A percentile compares a stretch with the other conserved stretches of the same genome.
Evolutionary conservation across 768 basidiomycete species (phyloP).

Genomic region (Pleurotus pulmonarius): DNA sequence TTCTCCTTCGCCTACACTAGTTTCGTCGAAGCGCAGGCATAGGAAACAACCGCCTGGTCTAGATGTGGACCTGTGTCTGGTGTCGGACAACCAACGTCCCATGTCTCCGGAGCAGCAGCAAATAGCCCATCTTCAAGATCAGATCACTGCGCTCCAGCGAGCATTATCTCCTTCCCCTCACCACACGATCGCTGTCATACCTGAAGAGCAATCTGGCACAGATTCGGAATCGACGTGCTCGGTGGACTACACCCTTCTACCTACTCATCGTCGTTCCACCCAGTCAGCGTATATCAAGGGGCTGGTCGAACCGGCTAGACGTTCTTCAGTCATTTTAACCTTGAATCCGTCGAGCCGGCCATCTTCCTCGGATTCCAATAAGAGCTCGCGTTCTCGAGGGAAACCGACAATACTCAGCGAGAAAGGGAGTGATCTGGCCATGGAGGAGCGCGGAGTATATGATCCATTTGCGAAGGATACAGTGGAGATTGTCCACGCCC

Average conservation of each 20-base stretch:
- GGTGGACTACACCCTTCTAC: background rate
- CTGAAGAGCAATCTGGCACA: background rate
- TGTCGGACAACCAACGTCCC: background rate
- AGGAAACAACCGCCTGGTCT: background rate
- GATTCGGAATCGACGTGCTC: background rate
- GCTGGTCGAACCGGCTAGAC: background rate
- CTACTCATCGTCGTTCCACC: background rate
- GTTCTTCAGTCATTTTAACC: background rate
- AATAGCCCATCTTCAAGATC: constrained; percentile 5
- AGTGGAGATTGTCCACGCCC: constrained; percentile 4
- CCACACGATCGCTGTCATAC: background rate
- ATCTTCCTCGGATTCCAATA: background rate
- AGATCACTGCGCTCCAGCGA: constrained; percentile 4
- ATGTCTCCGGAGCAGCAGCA: background rate
- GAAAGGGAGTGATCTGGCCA: background rate
- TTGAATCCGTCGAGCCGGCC: background rate
- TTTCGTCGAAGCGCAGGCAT: background rate
- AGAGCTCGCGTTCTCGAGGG: background rate
- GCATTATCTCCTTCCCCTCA: background rate
- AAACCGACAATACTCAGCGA: background rate
- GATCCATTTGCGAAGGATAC: background rate
- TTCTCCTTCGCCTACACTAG: background rate
- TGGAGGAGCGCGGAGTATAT: background rate
- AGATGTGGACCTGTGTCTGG: background rate
- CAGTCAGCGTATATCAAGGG: background rate